Conservation (phyloP, 805 yeast genomes). For the Scheffersomyces coipomensis region DNA sequence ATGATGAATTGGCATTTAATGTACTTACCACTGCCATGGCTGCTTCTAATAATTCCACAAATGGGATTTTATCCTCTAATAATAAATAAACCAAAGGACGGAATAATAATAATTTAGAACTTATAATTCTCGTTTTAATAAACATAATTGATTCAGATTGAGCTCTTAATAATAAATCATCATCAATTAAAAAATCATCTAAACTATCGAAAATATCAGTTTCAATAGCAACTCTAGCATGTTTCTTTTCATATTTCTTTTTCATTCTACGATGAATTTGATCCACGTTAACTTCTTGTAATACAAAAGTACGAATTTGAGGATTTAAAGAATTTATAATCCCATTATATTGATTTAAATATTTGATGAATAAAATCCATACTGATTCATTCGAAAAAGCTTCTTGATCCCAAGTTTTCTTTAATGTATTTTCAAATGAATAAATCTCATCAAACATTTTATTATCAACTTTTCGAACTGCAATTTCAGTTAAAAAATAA, state of each 20-base stretch:
- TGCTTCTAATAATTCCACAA: conserved; percentile 26
- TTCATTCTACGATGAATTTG: conserved; percentile 28
- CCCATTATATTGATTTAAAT: conserved; percentile 36
- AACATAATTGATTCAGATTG: conserved; percentile 38
- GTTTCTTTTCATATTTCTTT: conserved; percentile 16
- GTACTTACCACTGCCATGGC: conserved; percentile 15
- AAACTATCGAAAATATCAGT: conserved; percentile 19
- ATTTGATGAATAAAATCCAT: conserved; percentile 29
- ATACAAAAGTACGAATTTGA: conserved; percentile 27
- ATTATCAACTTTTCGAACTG: conserved; percentile 39
- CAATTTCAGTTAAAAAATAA: conserved; percentile 37
- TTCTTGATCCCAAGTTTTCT: conserved; percentile 21
- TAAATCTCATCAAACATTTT: conserved; percentile 32
- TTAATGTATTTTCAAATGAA: conserved; percentile 9
- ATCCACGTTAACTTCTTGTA: conserved; percentile 29
- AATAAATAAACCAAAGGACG: conserved; percentile 34
- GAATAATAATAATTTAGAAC: conserved; percentile 30
- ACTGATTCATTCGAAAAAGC: conserved; percentile 17
- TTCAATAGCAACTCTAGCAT: conserved; percentile 5
- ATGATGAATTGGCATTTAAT: background rate
- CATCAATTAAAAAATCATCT: conserved; percentile 33
- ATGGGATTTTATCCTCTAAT: conserved; percentile 25
- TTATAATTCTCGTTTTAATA: conserved; percentile 34
- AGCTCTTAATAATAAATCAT: conserved; percentile 28
- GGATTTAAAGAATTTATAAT: conserved; percentile 37